Conservation (phyloP, 1,284 basidiomycete species). For the Megacollybia platyphylla region DNA sequence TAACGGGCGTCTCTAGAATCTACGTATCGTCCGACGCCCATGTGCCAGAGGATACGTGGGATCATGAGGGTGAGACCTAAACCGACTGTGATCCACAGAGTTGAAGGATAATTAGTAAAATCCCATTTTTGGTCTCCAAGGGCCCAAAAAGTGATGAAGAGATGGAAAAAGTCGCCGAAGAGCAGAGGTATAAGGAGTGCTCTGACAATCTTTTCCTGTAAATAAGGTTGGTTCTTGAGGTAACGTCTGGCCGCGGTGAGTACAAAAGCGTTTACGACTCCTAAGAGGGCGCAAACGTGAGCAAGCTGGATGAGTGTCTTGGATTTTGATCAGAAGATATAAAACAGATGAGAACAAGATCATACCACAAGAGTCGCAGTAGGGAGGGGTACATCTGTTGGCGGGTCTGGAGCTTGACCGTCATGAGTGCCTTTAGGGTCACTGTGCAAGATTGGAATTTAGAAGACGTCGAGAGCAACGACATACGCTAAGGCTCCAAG, state of each 20-base stretch:
- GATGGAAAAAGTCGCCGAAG: conserved; percentile 52
- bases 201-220: conserved; percentile 59
- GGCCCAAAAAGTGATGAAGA: conserved; percentile 59
- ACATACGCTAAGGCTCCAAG: conserved; percentile 42
- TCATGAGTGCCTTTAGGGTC: conserved; percentile 56
- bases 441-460: conserved; percentile 14
- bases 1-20: conserved; percentile 40
- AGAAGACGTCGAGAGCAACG: conserved; percentile 3
- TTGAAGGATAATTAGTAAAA: conserved; percentile 45
- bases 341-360: neutral
- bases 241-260: conserved; percentile 46
- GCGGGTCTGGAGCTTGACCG: conserved; percentile 41
- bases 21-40: conserved; percentile 61
- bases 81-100: conserved; percentile 55
- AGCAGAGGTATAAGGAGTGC: conserved; percentile 55
- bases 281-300: conserved; percentile 62
- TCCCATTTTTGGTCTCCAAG: conserved; percentile 56
- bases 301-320: conserved; percentile 44
- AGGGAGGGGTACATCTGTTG: conserved; percentile 39
- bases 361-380: conserved; percentile 42
- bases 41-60: conserved; percentile 57
- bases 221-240: conserved; percentile 37
- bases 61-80: conserved; percentile 52
- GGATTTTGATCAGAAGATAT: neutral
- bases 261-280: conserved; percentile 55